Evolutionary conservation across 2,329 filamentous ascomycete species (phyloP).

Genomic region (Didymella exigua): DNA sequence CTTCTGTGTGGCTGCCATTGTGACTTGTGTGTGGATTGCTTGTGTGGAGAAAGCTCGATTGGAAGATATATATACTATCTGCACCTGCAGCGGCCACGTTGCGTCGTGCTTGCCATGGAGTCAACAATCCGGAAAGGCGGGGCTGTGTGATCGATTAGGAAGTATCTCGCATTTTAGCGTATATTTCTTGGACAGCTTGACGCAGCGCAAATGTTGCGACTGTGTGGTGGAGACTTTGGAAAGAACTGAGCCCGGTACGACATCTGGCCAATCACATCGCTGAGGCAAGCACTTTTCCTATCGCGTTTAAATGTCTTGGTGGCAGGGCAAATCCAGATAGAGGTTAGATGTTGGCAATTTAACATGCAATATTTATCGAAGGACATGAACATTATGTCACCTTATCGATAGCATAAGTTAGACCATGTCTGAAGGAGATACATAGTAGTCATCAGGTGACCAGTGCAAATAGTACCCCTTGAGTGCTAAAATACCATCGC

Average conservation of each 20-base stretch:
- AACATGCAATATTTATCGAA: too few relatives aligned
- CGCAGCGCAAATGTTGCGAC: not conserved
- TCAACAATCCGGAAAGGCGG: slow-evolving; percentile 17
- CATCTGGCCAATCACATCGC: slow-evolving; percentile 11
- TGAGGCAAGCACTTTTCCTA: too few relatives aligned
- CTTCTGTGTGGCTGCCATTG: slow-evolving; percentile 51
- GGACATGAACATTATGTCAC: too few relatives aligned
- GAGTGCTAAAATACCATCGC: too few relatives aligned
- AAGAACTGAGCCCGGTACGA: slow-evolving; percentile 2
- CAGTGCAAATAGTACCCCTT: too few relatives aligned
- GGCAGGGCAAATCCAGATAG: not conserved
- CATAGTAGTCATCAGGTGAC: too few relatives aligned
- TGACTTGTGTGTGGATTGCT: not conserved
- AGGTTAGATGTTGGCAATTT: not conserved
- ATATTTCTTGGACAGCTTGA: not conserved
- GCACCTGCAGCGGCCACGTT: not conserved
- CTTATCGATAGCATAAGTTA: too few relatives aligned
- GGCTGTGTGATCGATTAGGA: slow-evolving; percentile 20
- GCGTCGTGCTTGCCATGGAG: not conserved
- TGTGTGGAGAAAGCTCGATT: not conserved
- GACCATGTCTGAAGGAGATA: too few relatives aligned
- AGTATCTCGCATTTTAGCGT: slow-evolving; percentile 34
- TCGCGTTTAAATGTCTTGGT: too few relatives aligned
- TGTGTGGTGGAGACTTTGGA: not conserved
- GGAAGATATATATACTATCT: not conserved